Evolutionary conservation across 345 rosid genomes (phyloP).

Genomic region (Mercurialis annua): DNA sequence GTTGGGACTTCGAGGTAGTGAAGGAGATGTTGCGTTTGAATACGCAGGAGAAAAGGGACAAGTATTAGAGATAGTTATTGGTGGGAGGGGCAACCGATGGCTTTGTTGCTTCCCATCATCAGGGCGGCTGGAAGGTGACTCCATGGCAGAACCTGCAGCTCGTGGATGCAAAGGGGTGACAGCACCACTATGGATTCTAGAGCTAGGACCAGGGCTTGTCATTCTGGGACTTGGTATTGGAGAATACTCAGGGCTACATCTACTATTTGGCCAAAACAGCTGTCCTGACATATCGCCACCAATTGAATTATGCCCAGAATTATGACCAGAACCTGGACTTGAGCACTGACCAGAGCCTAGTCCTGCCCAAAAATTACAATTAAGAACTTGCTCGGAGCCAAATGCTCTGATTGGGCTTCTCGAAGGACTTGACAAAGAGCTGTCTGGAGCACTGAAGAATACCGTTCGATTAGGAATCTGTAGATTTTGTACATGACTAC

Average conservation of each 20-base stretch:
- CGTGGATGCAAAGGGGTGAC: constrained; percentile 97
- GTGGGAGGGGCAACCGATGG: constrained; percentile 93
- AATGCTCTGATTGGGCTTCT: constrained; percentile 87
- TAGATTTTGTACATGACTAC: constrained; percentile 57
- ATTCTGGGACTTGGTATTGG: constrained; percentile 93
- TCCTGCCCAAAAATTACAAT: constrained; percentile 64
- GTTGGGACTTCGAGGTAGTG: constrained; percentile 92
- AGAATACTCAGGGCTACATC: constrained; percentile 96
- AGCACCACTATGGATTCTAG: constrained; percentile 96
- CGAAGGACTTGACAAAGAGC: constrained; percentile 97
- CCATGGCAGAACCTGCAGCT: constrained; percentile 64
- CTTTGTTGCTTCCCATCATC: constrained; percentile 87
- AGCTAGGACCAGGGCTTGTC: constrained; percentile 97
- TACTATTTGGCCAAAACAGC: constrained; percentile 86
- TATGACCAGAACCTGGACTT: constrained; percentile 95
- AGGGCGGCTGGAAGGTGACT: constrained; percentile 61
- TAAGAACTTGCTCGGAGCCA: constrained; percentile 61
- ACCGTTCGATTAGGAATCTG: constrained; percentile 66
- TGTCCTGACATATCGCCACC: constrained; percentile 92
- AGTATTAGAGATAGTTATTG: constrained; percentile 56
- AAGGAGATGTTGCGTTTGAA: constrained; percentile 91
- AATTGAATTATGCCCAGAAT: constrained; percentile 91
- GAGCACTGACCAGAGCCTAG: constrained; percentile 96
- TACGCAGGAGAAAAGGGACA: constrained; percentile 82
- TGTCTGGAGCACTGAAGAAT: constrained; percentile 82